These are phyloP conservation scores for Salmacisia buchloeana DNA, from an alignment of 1,284 basidiomycete genomes.

Conservation along the genomic window DNA sequence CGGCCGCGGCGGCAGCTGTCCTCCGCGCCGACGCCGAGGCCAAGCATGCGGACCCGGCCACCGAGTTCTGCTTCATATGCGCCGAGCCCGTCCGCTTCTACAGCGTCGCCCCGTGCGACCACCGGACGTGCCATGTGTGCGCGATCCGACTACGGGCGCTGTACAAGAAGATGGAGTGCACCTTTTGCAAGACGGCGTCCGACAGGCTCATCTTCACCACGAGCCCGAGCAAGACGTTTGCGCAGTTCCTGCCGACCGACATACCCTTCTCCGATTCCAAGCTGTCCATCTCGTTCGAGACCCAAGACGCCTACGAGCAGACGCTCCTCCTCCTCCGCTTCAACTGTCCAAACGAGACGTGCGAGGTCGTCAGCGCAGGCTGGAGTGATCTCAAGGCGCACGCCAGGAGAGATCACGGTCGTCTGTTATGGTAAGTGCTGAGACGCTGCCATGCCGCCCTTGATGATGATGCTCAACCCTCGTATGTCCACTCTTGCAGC, in stretches of 20 bases:
- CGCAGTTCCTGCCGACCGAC: constrained; percentile 31
- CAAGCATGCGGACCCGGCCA: constrained; percentile 43
- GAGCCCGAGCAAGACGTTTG: constrained; percentile 54
- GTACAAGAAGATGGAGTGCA: constrained; percentile 80
- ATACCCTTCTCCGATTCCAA: constrained; percentile 39
- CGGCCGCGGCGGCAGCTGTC: neutral
- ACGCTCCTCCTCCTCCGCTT: constrained; percentile 78
- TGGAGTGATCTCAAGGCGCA: constrained; percentile 86
- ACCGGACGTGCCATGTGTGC: constrained; percentile 87
- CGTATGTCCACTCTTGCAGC: constrained; percentile 53
- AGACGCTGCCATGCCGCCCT: neutral
- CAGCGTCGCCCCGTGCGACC: constrained; percentile 82
- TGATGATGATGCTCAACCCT: neutral
- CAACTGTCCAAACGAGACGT: constrained; percentile 55
- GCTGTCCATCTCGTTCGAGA: constrained; percentile 79
- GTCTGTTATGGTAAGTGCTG: constrained; percentile 68
- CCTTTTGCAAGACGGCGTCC: constrained; percentile 76
- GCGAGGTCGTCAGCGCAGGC: constrained; percentile 74
- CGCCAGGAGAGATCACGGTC: constrained; percentile 67
- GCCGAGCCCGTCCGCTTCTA: constrained; percentile 89
- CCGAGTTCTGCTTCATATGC: constrained; percentile 79
- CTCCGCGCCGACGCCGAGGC: constrained; percentile 47
- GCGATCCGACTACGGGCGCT: constrained; percentile 81
- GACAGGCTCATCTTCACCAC: constrained; percentile 73
- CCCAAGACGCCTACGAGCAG: constrained; percentile 88